A percentile compares a stretch with the other conserved stretches of the same genome.
phyloP scores from a whole-genome alignment of 2,329 filamentous ascomycete species.

The Chalaropsis thielavioides region DNA sequence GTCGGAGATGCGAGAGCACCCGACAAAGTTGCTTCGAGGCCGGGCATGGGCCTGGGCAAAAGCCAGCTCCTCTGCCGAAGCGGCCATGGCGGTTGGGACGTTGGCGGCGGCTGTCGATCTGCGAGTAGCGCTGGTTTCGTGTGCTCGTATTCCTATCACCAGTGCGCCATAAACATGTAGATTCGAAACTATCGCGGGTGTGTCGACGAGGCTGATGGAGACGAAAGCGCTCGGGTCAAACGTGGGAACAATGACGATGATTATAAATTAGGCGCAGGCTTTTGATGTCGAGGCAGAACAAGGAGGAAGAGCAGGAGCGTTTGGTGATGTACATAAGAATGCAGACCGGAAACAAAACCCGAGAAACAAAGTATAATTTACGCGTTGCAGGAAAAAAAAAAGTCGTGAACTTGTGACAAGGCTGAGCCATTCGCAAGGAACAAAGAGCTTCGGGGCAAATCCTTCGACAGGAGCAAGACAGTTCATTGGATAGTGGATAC shows the following conservation, averaged over 20 bases:
- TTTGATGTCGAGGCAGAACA: neutral
- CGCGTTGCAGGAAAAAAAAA: neutral
- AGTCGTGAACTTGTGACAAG: neutral
- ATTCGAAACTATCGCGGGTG: neutral
- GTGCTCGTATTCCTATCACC: neutral
- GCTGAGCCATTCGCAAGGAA: neutral
- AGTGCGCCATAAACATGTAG: neutral
- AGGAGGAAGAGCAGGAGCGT: neutral
- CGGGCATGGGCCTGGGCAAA: constrained; percentile 44
- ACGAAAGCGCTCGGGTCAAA: too few relatives aligned
- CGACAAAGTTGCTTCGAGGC: constrained; percentile 51
- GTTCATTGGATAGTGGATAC: neutral
- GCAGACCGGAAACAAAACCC: neutral
- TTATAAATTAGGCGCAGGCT: neutral
- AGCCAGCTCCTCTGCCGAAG: constrained; percentile 24
- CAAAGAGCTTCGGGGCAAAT: neutral
- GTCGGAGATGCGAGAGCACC: constrained; percentile 69
- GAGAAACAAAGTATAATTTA: neutral
- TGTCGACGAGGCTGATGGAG: neutral
- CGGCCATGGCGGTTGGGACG: neutral
- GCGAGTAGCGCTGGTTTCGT: neutral
- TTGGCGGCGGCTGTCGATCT: neutral
- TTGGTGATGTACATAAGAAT: neutral
- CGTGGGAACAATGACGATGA: neutral
- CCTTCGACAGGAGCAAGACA: neutral